These are phyloP conservation scores for Gamsiella multidivaricata DNA, from an alignment of 192 early-diverging fungal genomes.

Conservation along the genomic window DNA sequence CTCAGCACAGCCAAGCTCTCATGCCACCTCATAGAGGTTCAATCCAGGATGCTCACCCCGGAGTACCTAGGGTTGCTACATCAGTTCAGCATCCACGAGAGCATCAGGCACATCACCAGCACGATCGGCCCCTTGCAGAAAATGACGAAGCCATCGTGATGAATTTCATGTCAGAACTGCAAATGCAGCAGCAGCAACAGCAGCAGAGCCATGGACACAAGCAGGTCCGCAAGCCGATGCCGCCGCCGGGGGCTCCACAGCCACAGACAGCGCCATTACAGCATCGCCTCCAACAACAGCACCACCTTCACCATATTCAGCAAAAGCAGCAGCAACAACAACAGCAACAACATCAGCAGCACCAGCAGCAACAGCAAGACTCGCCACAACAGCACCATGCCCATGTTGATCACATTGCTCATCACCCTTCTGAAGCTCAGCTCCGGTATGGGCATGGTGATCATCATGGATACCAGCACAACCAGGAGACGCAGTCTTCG, in stretches of 20 bases:
- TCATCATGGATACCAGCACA: slow-evolving; percentile 17
- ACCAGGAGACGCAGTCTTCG: slow-evolving; percentile 6
- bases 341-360: slow-evolving; percentile 7
- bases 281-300: slow-evolving; percentile 1
- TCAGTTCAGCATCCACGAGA: slow-evolving; percentile 16
- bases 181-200: slow-evolving; percentile 27
- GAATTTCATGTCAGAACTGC: slow-evolving; percentile 48
- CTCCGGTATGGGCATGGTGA: slow-evolving; percentile 17
- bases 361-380: slow-evolving; percentile 13
- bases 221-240: slow-evolving; percentile 6
- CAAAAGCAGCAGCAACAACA: slow-evolving; percentile 8
- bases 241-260: neutral
- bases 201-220: slow-evolving; percentile 11
- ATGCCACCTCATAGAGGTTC: slow-evolving; percentile 27
- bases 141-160: slow-evolving; percentile 40
- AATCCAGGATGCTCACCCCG: slow-evolving; percentile 21
- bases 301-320: slow-evolving; percentile 4
- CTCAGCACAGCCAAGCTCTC: slow-evolving; percentile 18
- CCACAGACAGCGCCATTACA: neutral
- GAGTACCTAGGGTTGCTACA: neutral
- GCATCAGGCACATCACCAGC: slow-evolving; percentile 14
- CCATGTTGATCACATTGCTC: slow-evolving; percentile 9
- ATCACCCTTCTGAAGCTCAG: neutral
- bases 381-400: slow-evolving; percentile 13
- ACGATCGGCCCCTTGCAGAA: slow-evolving; percentile 13